These are phyloP conservation scores for Porogramme epimiltina DNA, from an alignment of 1,284 basidiomycete species.

Conservation along the genomic window DNA sequence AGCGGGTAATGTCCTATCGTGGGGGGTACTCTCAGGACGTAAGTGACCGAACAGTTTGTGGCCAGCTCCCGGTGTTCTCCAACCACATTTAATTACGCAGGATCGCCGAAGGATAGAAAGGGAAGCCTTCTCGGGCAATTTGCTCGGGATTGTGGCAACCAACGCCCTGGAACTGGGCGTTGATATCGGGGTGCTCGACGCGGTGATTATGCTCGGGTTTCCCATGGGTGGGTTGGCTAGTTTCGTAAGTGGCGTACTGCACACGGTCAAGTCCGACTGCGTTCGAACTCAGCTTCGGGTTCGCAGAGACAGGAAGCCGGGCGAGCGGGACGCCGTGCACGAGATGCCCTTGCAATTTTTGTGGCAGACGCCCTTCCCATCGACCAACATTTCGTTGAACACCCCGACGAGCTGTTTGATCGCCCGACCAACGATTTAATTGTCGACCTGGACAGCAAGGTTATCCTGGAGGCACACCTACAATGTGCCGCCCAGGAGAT, in stretches of 20 bases:
- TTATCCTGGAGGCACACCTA: conserved; percentile 82
- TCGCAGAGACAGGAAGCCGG: conserved; percentile 85
- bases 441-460: conserved; percentile 75
- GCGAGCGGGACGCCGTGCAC: conserved; percentile 81
- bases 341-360: conserved; percentile 82
- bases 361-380: conserved; percentile 75
- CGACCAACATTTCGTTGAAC: conserved; percentile 77
- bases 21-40: conserved; percentile 73
- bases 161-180: conserved; percentile 91
- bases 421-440: conserved; percentile 64
- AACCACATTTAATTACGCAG: conserved; percentile 35
- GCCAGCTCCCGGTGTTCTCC: not conserved
- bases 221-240: conserved; percentile 74
- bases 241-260: conserved; percentile 53
- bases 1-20: conserved; percentile 82
- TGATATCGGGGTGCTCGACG: conserved; percentile 88
- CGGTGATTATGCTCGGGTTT: conserved; percentile 89
- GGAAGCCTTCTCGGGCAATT: conserved; percentile 82
- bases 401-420: conserved; percentile 74
- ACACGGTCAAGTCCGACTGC: not conserved
- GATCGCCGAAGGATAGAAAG: conserved; percentile 85
- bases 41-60: not conserved
- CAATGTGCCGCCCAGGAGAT: conserved; percentile 91
- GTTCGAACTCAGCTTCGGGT: not conserved
- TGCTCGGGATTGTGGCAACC: conserved; percentile 89